Percentiles rank a stretch among this genome's conserved stretches.
These are phyloP conservation scores for Whalleya microplaca DNA, from an alignment of 2,329 filamentous ascomycete genomes.

Conservation along the genomic window DNA sequence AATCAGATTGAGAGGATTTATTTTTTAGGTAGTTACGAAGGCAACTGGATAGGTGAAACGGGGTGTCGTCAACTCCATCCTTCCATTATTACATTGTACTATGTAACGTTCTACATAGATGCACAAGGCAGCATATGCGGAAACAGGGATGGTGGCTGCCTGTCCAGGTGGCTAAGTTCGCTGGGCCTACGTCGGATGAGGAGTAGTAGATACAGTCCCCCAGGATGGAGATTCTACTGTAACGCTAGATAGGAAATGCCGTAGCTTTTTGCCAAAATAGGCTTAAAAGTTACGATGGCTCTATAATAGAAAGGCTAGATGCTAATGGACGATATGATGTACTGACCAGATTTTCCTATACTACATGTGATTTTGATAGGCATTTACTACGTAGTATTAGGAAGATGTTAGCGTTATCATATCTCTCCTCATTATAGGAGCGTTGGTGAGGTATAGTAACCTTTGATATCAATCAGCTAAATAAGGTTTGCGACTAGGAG, in stretches of 20 bases:
- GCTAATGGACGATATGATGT: neutral
- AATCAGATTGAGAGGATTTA: constrained; percentile 5
- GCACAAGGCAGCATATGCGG: neutral
- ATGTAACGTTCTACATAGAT: neutral
- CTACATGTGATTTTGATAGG: too few species aligned
- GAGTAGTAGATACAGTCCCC: too few species aligned
- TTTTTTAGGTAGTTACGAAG: neutral
- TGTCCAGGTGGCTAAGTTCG: neutral
- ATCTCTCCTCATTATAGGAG: too few species aligned
- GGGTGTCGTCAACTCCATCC: too few species aligned
- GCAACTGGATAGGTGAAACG: neutral
- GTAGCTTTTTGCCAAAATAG: neutral
- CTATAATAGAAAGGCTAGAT: neutral
- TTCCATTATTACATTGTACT: too few species aligned
- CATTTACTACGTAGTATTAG: too few species aligned
- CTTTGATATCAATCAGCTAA: too few species aligned
- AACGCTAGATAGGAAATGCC: neutral
- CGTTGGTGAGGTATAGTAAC: too few species aligned
- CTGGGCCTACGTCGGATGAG: too few species aligned
- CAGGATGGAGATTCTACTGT: too few species aligned
- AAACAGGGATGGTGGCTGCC: neutral
- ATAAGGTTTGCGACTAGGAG: too few species aligned
- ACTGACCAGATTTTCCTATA: neutral
- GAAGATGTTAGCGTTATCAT: too few species aligned
- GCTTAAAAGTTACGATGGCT: neutral